These are phyloP conservation scores for Ustilago crameri DNA, from an alignment of 1,284 basidiomycete genomes.

Conservation along the genomic window DNA sequence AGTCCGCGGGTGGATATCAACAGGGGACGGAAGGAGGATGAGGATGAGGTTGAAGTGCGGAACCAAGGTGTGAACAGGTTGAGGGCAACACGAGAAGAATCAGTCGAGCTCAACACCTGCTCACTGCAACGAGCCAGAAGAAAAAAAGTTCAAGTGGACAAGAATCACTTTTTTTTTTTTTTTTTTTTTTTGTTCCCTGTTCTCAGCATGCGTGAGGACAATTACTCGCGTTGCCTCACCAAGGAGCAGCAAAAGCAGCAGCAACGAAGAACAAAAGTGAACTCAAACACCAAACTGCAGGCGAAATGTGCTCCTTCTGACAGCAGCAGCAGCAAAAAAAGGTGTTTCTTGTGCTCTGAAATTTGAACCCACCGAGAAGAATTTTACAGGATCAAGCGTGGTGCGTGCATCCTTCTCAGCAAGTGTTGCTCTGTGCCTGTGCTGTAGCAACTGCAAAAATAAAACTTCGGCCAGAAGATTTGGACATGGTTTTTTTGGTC, in stretches of 20 bases:
- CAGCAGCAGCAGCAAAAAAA: no score
- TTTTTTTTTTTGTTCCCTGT: not conserved
- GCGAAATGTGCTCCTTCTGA: no score
- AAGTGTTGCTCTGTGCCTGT: not conserved
- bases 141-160: conserved; percentile 16
- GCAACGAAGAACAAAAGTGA: not conserved
- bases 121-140: not conserved
- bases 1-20: conserved; percentile 34
- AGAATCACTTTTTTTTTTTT: conserved; percentile 27
- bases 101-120: conserved; percentile 7
- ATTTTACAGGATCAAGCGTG: no score
- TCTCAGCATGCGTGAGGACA: conserved; percentile 2
- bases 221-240: no score
- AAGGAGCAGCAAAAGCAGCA: conserved; percentile 5
- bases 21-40: conserved; percentile 1
- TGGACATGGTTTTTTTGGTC: no score
- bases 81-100: conserved; percentile 11
- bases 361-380: no score
- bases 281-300: not conserved
- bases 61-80: conserved; percentile 3
- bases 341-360: no score
- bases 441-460: not conserved
- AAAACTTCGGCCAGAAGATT: no score
- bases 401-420: conserved; percentile 3
- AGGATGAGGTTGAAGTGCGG: conserved; percentile 12